Conservation (phyloP, 2,329 filamentous ascomycete genomes). For the Emergomyces orientalis region DNA sequence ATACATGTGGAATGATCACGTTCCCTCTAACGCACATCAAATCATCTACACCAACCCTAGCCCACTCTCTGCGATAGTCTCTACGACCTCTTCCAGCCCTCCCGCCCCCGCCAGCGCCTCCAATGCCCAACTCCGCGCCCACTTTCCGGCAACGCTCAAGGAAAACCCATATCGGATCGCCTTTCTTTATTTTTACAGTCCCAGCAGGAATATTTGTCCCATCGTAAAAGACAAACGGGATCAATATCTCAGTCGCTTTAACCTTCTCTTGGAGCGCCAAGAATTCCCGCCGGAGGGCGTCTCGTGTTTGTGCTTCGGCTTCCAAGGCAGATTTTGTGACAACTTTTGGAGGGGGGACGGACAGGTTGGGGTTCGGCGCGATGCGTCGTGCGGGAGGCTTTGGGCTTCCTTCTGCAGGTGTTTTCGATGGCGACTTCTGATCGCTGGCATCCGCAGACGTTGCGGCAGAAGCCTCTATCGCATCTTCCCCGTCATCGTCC, state of each 20-base stretch:
- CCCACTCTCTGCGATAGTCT: constrained; percentile 71
- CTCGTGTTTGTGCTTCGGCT: constrained; percentile 68
- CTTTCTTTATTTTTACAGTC: constrained; percentile 78
- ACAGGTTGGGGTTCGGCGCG: constrained; percentile 37
- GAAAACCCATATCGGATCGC: constrained; percentile 87
- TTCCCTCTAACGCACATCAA: constrained; percentile 85
- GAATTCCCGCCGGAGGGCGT: constrained; percentile 69
- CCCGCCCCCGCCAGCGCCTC: constrained; percentile 45
- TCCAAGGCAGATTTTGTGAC: constrained; percentile 68
- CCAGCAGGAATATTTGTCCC: constrained; percentile 83
- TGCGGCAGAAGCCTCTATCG: constrained; percentile 36
- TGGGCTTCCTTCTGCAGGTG: constrained; percentile 26
- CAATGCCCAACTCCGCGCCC: constrained; percentile 71
- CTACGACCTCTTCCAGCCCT: constrained; percentile 35
- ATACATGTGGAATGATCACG: constrained; percentile 86
- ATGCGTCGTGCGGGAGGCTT: constrained; percentile 26
- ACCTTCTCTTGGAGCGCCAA: constrained; percentile 72
- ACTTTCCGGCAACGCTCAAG: constrained; percentile 85
- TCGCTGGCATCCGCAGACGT: constrained; percentile 29
- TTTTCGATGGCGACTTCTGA: constrained; percentile 30
- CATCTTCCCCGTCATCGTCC: constrained; percentile 55
- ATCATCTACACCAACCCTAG: constrained; percentile 87
- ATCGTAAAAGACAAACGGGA: constrained; percentile 96
- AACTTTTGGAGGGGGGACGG: constrained; percentile 54
- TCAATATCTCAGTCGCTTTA: constrained; percentile 76